Percentiles rank a stretch among this genome's conserved stretches.
Evolutionary conservation across 23 red algal genomes (phyloP).

Genomic region (Gracilaria gracilis): DNA sequence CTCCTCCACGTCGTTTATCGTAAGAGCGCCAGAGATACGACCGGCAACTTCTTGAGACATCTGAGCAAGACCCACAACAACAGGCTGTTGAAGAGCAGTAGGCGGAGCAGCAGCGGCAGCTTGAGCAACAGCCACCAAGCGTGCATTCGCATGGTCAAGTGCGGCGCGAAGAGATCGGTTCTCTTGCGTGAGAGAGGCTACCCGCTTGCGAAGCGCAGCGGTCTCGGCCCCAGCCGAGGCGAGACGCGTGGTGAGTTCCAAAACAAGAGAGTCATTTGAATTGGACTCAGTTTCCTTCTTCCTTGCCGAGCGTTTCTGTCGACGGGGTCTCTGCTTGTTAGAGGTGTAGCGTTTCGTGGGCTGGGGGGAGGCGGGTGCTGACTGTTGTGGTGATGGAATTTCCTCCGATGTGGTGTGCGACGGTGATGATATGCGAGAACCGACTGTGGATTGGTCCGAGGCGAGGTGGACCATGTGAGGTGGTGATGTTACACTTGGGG

Average conservation of each 20-base stretch:
- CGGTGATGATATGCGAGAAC: constrained; percentile 34
- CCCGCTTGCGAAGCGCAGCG: constrained; percentile 57
- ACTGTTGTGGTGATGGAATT: constrained; percentile 29
- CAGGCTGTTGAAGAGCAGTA: constrained; percentile 18
- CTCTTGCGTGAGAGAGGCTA: constrained; percentile 53
- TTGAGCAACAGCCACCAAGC: constrained; percentile 63
- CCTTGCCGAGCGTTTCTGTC: not conserved
- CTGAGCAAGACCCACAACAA: constrained; percentile 33
- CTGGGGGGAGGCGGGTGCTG: not conserved
- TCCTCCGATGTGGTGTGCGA: not conserved
- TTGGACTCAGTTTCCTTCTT: constrained; percentile 9
- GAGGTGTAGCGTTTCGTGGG: not conserved
- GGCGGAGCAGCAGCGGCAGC: constrained; percentile 47
- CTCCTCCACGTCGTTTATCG: constrained; percentile 39
- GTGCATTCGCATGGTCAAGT: constrained; percentile 68
- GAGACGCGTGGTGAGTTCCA: constrained; percentile 66
- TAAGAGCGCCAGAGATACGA: constrained; percentile 40
- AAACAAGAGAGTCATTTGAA: constrained; percentile 41
- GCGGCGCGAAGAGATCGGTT: constrained; percentile 56
- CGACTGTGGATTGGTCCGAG: constrained; percentile 34
- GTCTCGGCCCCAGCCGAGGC: constrained; percentile 52
- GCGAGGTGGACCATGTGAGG: constrained; percentile 13
- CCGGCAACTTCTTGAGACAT: constrained; percentile 16
- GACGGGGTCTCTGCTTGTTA: not conserved
- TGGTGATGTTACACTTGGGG: constrained; percentile 7